Evolutionary conservation across 768 basidiomycete genomes (phyloP).

Genomic region (Tulasnella sp.): DNA sequence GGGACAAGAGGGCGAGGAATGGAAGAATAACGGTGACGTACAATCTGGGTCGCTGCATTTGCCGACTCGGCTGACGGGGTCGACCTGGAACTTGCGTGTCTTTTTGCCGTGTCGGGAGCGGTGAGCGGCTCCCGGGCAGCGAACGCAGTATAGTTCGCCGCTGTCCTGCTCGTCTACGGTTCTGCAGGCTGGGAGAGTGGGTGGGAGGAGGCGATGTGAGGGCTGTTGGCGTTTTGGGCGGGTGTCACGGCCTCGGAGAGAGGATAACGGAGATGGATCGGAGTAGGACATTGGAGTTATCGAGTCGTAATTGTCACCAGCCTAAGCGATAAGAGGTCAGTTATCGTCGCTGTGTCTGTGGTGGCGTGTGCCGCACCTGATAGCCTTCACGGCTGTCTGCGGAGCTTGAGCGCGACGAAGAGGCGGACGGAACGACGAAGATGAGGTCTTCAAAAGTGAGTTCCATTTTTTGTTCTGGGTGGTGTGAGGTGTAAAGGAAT

Average conservation of each 20-base stretch:
- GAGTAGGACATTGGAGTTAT: conserved; percentile 3
- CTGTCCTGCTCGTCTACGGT: background rate
- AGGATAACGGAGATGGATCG: conserved; percentile 5
- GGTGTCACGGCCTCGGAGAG: background rate
- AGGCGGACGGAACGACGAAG: conserved; percentile 11
- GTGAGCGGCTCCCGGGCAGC: conserved; percentile 18
- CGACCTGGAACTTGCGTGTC: conserved; percentile 11
- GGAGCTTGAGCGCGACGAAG: conserved; percentile 8
- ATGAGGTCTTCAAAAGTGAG: conserved; percentile 18
- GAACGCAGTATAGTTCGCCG: background rate
- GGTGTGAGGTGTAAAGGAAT: background rate
- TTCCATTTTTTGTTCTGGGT: conserved; percentile 5
- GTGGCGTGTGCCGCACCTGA: background rate
- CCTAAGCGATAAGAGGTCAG: too few species aligned
- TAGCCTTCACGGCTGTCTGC: conserved; percentile 3
- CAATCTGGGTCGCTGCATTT: conserved; percentile 18
- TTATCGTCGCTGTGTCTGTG: background rate
- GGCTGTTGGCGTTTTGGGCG: background rate
- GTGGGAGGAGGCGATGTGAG: background rate
- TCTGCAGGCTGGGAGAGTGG: background rate
- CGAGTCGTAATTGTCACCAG: background rate
- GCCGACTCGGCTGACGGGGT: conserved; percentile 9
- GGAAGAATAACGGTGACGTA: background rate
- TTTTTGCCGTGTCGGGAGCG: background rate
- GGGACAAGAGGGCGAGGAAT: background rate